A percentile compares a stretch with the other conserved stretches of the same genome.
Evolutionary conservation across 306 rosid genomes (phyloP).

Genomic region (Sicyos edulis): DNA sequence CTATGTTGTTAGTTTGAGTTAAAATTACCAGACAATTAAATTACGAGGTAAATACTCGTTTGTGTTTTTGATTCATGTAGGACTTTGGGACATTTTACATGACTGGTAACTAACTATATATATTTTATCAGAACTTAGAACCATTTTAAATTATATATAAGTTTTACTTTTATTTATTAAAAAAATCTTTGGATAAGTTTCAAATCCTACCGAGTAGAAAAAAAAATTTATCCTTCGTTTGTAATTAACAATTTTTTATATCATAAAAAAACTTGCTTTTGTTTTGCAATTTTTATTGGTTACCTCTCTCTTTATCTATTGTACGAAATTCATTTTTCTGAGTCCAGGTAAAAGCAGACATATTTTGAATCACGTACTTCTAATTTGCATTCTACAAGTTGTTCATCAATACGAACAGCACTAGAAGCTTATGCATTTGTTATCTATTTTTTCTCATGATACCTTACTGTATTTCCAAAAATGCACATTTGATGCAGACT

Average conservation of each 20-base stretch:
- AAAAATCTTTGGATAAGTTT: no score
- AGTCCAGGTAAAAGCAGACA: background rate
- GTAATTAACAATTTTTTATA: background rate
- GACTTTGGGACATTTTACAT: background rate
- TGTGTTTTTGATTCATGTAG: background rate
- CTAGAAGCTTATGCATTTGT: background rate
- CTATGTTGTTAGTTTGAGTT: background rate
- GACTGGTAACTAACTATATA: background rate
- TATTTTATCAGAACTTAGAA: no score
- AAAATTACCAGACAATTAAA: background rate
- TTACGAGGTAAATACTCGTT: background rate
- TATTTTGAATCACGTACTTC: background rate
- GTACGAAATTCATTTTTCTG: background rate
- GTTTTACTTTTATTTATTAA: no score
- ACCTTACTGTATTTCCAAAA: conserved; percentile 11
- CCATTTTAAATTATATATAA: no score
- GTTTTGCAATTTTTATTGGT: background rate
- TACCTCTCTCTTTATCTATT: background rate
- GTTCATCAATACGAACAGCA: background rate
- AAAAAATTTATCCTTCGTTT: background rate
- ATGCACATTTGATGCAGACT: background rate
- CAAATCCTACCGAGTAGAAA: no score
- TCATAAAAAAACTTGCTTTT: background rate
- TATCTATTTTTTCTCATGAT: conserved; percentile 2
- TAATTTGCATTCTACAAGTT: conserved; percentile 5